Conservation (phyloP, 192 early-diverging fungal genomes). For the Spizellomyces punctatus region DNA sequence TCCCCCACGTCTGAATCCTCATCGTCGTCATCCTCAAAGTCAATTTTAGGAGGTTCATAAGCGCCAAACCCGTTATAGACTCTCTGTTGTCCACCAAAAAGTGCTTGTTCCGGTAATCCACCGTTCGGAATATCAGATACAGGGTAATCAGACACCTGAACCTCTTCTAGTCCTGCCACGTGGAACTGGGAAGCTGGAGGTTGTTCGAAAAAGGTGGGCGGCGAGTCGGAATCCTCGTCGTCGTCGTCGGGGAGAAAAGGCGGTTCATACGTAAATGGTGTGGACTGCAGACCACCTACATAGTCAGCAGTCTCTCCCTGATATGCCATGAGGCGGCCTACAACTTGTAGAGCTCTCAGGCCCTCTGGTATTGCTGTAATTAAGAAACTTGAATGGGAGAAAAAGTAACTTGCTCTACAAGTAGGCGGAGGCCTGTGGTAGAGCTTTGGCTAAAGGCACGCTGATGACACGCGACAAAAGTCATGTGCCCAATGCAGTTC, state of each 20-base stretch:
- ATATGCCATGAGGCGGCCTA: too few species aligned
- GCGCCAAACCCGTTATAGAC: background rate
- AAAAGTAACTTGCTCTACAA: too few species aligned
- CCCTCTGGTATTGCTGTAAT: too few species aligned
- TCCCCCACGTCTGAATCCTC: constrained; percentile 48
- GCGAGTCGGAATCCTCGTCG: constrained; percentile 7
- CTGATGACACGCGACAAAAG: too few species aligned
- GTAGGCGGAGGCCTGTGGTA: too few species aligned
- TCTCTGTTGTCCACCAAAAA: background rate
- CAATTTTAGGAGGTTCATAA: constrained; percentile 26
- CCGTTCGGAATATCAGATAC: background rate
- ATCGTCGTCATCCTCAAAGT: constrained; percentile 28
- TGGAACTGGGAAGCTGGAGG: background rate
- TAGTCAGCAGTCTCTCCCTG: too few species aligned
- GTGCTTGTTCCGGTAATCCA: background rate
- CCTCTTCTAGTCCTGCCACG: background rate
- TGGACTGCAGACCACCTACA: too few species aligned
- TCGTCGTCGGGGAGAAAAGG: background rate
- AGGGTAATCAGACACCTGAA: background rate
- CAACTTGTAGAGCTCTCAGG: too few species aligned
- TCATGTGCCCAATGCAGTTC: too few species aligned
- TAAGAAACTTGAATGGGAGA: too few species aligned
- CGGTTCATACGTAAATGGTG: background rate
- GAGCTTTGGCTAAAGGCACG: too few species aligned
- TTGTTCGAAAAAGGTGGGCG: constrained; percentile 2